Evolutionary conservation across 805 yeast genomes (phyloP), one percentile per base, ranked within the genome.

Genomic region (Lipomyces japonicus): DNA sequence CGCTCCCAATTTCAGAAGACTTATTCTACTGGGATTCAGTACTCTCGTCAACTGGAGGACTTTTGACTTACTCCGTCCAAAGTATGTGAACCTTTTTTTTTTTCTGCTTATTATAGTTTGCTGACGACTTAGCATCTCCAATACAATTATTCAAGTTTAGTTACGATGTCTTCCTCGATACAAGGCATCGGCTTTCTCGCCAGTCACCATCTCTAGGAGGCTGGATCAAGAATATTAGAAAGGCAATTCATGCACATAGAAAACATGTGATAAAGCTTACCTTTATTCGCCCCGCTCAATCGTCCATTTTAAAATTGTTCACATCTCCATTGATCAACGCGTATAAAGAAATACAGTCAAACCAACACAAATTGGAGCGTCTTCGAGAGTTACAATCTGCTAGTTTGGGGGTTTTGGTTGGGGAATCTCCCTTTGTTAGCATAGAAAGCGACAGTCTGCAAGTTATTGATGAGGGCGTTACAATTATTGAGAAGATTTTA

Each of bases 11-110:
- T 12, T 51, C 65, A 21, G 72, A 71, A 36, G 76, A 75, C 53
- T 56, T 77, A n/a, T 64, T 65, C 28, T 79, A 78, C 59, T 79
- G 75, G 71, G 76, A 77, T 24, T 44, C 63, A 1, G 61, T 72
- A 0, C 57, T 68, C 2, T 58, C 68, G 10, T 70, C 74, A 3
- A 62, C 61, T 2, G 55, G 61, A 18, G 66, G 70, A 25, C 50
- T 67, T 16, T 42, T 62, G 2, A 18, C 74, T 1, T 75, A 75
- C 50, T 57, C 73, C 1, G 19, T 75, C 6, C 82, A 75, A 59
- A n/a, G 37, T 34, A 34, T 12, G 37, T 14, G 10, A n/a, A 36
- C 10, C 9, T n/a, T 36, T n/a, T 36, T 10, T n/a, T 36, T 38
- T 10, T 7, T 21, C 9, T 14, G 42, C 23, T 6, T 26, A 10